Base-by-base conservation (phyloP, 352 stramenopile species). In the Thraustochytrium sp. region DNA sequence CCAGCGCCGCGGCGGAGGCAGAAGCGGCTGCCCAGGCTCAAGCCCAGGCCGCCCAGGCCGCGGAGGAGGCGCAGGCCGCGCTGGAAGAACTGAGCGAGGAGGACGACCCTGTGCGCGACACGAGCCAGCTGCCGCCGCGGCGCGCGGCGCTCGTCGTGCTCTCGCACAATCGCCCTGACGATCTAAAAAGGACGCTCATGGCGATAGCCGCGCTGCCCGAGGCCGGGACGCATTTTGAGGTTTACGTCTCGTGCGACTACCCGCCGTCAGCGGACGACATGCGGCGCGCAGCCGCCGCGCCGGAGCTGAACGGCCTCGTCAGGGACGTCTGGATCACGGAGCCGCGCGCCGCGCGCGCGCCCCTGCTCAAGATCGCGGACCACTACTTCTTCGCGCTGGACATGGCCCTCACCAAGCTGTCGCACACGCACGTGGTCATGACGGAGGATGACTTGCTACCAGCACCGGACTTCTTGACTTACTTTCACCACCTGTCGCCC, bases 331-430 rank as follows among this genome's bases (percentile, higher is more conserved):
- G 59, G 59, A 4, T 44, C 29, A 72, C 18, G 13, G 29, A 21
- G 23, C 59, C 59, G 1, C 26, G 13, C 9, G 13, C 59, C 5
- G 21, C 36, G 8, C 16, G 26, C 36, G 31, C 42, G 1, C 59
- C 62, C 8, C 62, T 75, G 31, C 31, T 49, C 31, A 84, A 73
- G 34, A 87, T 87, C 38, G 23, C 82, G 9, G 29, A 65, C 11
- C 82, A 86, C 74, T 87, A 87, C 34, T 21, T 40, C 29, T 87
- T 76, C 31, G 64, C 84, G 5, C 46, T 87, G 34, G 23, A 73
- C 3, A 76, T 21, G 8, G 64, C n/a, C 11, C 49, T 87, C 3
- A 23, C 62, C 5, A 5, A 75, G 11, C n/a, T 84, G 34, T 2
- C 21, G 4, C n/a, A 31, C 21, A 31, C 55, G 1, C 26, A 84